These are phyloP conservation scores for Monilinia polystroma DNA, from an alignment of 2,329 filamentous ascomycete species.

Conservation along the genomic window DNA sequence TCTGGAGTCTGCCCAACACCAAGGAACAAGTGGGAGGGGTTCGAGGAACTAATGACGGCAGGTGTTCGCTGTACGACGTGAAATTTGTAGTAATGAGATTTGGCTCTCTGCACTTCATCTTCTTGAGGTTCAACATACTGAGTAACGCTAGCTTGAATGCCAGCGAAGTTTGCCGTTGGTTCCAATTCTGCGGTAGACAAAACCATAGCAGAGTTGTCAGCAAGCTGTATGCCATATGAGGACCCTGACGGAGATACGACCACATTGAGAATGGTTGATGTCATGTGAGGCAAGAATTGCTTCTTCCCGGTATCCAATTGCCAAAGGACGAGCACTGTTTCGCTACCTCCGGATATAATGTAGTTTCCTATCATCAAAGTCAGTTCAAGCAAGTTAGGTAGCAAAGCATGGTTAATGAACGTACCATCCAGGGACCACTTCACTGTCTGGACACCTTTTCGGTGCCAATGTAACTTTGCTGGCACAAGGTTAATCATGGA, in stretches of 20 bases:
- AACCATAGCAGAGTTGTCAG: conserved; percentile 90
- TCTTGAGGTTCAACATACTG: conserved; percentile 52
- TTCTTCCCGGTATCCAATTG: conserved; percentile 83
- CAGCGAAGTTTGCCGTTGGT: conserved; percentile 79
- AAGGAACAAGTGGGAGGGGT: conserved; percentile 64
- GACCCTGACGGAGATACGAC: conserved; percentile 76
- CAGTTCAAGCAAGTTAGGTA: background rate
- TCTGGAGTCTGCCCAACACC: conserved; percentile 64
- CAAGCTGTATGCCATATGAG: conserved; percentile 79
- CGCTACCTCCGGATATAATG: conserved; percentile 85
- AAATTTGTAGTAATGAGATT: conserved; percentile 34
- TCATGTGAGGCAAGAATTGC: conserved; percentile 86
- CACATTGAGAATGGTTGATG: conserved; percentile 79
- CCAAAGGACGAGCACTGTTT: conserved; percentile 89
- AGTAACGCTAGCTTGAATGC: conserved; percentile 68
- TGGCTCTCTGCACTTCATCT: conserved; percentile 51
- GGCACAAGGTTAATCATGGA: conserved; percentile 44
- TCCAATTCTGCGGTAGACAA: conserved; percentile 86
- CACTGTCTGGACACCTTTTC: conserved; percentile 74
- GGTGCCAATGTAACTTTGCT: conserved; percentile 86
- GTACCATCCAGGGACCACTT: conserved; percentile 92
- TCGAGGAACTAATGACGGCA: conserved; percentile 60
- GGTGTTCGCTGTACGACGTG: conserved; percentile 48
- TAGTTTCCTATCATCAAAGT: conserved; percentile 70
- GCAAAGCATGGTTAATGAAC: conserved; percentile 31